Percentiles rank a stretch among this genome's conserved stretches.
phyloP scores from a whole-genome alignment of 140 eudicot species.

The Stevia rebaudiana region DNA sequence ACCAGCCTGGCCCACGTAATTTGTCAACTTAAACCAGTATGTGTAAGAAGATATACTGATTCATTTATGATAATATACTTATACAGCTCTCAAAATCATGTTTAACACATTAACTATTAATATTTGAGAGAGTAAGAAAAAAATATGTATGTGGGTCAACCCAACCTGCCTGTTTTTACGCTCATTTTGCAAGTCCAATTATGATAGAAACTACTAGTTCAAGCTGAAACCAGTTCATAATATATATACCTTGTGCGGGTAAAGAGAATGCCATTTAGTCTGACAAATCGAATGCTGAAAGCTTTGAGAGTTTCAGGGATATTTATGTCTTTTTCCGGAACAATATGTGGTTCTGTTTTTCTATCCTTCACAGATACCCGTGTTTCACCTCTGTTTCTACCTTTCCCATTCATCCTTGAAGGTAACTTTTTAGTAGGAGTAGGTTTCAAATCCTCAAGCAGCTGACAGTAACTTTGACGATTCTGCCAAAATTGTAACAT shows the following conservation, averaged over 20 bases:
- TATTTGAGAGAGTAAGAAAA: background rate
- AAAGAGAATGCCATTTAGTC: constrained; percentile 88
- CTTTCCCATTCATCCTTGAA: constrained; percentile 54
- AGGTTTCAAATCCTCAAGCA: constrained; percentile 58
- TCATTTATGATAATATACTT: background rate
- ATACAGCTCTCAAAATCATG: background rate
- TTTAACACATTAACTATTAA: background rate
- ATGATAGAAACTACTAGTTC: background rate
- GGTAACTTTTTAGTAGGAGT: constrained; percentile 40
- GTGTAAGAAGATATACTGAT: background rate
- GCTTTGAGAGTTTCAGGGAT: constrained; percentile 46
- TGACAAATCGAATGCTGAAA: constrained; percentile 58
- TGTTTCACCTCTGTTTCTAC: constrained; percentile 60
- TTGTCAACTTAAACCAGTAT: background rate
- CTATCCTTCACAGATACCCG: constrained; percentile 46
- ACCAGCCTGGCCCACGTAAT: background rate
- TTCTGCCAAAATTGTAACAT: constrained; percentile 45
- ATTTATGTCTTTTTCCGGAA: constrained; percentile 39
- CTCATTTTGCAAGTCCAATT: background rate
- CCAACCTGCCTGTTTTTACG: background rate
- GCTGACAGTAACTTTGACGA: constrained; percentile 73
- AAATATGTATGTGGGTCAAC: background rate
- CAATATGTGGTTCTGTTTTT: constrained; percentile 33
- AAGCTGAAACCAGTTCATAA: background rate
- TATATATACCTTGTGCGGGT: constrained; percentile 88